Base-by-base conservation (phyloP, 805 yeast genomes). In the Candida tibetensis region DNA sequence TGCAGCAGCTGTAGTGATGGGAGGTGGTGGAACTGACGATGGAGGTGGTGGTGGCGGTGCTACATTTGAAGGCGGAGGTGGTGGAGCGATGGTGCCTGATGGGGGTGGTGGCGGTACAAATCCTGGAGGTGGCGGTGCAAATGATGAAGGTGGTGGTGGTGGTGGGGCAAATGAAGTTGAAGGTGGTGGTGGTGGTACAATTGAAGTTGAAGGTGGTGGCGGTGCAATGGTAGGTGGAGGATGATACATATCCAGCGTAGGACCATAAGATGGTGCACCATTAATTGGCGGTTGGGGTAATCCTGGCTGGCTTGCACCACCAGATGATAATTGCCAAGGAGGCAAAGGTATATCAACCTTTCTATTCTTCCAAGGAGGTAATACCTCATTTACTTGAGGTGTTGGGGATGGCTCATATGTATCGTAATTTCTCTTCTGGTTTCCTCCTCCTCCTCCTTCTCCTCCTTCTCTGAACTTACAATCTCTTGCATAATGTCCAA, bases 401-500 rank as follows among this genome's bases (percentile, higher is more conserved):
- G 10, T 19, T 10, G 31, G 14, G 9, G 8, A 8, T 4, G 31
- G 31, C 7, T 10, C 31, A 28, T 28, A 28, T 15, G 31, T 5
- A 14, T 28, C 31, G 16, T 28, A 13, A 14, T 8, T 17, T 30
- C 32, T 30, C 13, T n/a, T 30, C 4, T 5, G 7, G 14, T 4
- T 23, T 14, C 31, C 23, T 13, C 21, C 22, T 14, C 7, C 14
- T 10, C 31, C 23, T 13, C 21, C 22, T 14, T 5, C 14, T 10
- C 31, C 23, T 14, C 36, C 34, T n/a, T 37, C 49, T 27, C 62
- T 59, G 26, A 63, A 64, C 41, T 73, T 77, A 72, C 99, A 93
- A 62, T 93, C 98, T 41, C 88, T 71, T 1, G 95, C 90, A 45
- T 81, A 79, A 62, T 91, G 98, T 1, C 98, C 99, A 18, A 74